These are phyloP conservation scores for Xerocomus amazonicus DNA, from an alignment of 1,284 basidiomycete genomes.

Conservation along the genomic window DNA sequence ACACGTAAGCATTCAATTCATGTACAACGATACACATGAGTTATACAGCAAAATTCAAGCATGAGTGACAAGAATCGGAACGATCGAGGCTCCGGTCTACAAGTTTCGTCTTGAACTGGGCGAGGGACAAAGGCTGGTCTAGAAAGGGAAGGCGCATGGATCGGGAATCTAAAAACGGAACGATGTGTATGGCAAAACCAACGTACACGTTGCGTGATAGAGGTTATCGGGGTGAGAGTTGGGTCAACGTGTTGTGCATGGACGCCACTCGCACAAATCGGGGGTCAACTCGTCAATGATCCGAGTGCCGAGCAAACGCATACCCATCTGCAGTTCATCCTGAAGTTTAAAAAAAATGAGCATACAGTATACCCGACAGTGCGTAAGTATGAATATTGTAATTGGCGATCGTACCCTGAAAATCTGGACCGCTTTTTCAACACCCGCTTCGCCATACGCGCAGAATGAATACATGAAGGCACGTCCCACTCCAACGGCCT, in stretches of 20 bases:
- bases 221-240: slow-evolving; percentile 43
- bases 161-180: background rate
- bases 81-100: slow-evolving; percentile 3
- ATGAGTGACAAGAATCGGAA: background rate
- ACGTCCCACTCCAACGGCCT: slow-evolving; percentile 53
- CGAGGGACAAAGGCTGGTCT: slow-evolving; percentile 34
- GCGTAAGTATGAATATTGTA: no score
- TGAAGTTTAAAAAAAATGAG: slow-evolving; percentile 22
- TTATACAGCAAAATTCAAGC: no score
- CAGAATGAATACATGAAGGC: slow-evolving; percentile 65
- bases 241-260: slow-evolving; percentile 40
- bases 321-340: slow-evolving; percentile 59
- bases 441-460: slow-evolving; percentile 61
- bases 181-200: background rate
- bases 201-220: slow-evolving; percentile 52
- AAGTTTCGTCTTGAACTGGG: slow-evolving; percentile 28
- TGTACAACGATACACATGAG: background rate
- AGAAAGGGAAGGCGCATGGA: background rate
- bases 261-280: slow-evolving; percentile 46
- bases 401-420: slow-evolving; percentile 31
- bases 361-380: no score
- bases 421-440: slow-evolving; percentile 49
- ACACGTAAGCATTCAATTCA: background rate
- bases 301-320: slow-evolving; percentile 61
- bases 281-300: slow-evolving; percentile 53